Conservation (phyloP, 805 yeast species). For the Priceomyces castillae region DNA sequence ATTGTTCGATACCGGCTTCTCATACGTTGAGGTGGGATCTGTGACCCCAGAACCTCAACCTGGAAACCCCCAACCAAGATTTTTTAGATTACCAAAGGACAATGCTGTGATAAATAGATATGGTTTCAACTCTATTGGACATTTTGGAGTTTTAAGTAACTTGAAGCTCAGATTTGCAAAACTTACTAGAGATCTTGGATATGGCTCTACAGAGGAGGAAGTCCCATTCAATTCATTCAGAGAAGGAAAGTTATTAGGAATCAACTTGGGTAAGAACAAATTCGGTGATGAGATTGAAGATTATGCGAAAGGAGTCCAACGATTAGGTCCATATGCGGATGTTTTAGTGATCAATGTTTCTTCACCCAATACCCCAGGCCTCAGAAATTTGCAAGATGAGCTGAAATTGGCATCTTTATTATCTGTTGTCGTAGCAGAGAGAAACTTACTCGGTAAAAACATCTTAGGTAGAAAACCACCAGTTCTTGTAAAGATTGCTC, state of each 20-base stretch:
- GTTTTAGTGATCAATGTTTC: slow-evolving; percentile 88
- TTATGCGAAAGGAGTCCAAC: slow-evolving; percentile 78
- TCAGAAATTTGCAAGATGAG: slow-evolving; percentile 81
- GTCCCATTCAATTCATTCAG: slow-evolving; percentile 50
- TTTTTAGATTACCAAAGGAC: slow-evolving; percentile 80
- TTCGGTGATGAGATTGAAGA: slow-evolving; percentile 87
- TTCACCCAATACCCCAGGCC: slow-evolving; percentile 94
- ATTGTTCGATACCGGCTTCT: slow-evolving; percentile 73
- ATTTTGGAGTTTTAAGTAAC: slow-evolving; percentile 65
- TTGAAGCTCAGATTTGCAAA: slow-evolving; percentile 61
- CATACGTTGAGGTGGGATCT: slow-evolving; percentile 90
- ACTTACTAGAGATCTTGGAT: slow-evolving; percentile 21
- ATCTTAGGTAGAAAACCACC: slow-evolving; percentile 61
- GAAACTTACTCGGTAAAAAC: slow-evolving; percentile 44
- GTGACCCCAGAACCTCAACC: slow-evolving; percentile 92
- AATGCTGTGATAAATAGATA: slow-evolving; percentile 91
- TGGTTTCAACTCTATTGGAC: slow-evolving; percentile 93
- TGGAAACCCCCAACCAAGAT: slow-evolving; percentile 91
- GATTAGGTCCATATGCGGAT: slow-evolving; percentile 83
- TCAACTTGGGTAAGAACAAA: slow-evolving; percentile 91
- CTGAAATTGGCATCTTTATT: slow-evolving; percentile 67
- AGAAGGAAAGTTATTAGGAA: slow-evolving; percentile 65
- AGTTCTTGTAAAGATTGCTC: slow-evolving; percentile 87
- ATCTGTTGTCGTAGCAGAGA: slow-evolving; percentile 61
- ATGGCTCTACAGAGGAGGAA: slow-evolving; percentile 13